phyloP scores from a whole-genome alignment of 306 rosid genomes.

The Trichosanthes cucumerina region DNA sequence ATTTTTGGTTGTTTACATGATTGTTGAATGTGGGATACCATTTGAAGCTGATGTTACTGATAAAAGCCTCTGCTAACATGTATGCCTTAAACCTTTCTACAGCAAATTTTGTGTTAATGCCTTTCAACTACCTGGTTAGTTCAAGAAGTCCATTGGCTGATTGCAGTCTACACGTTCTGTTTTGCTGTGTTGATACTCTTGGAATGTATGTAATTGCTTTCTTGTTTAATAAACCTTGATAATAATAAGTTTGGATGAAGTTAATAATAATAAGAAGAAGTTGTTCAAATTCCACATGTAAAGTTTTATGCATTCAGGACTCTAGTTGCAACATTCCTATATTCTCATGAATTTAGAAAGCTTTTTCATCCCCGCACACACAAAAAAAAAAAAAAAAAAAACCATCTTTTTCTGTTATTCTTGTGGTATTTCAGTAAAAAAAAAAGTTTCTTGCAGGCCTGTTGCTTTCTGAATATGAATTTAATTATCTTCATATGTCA shows the following conservation, averaged over 20 bases:
- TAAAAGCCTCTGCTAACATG: not conserved
- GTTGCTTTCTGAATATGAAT: not conserved
- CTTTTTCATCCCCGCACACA: not conserved
- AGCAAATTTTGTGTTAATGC: constrained; percentile 84
- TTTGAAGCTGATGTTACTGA: not conserved
- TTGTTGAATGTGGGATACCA: not conserved
- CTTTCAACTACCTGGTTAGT: constrained; percentile 71
- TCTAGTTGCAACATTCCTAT: not conserved
- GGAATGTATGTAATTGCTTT: no score
- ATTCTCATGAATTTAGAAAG: not conserved
- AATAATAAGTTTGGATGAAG: no score
- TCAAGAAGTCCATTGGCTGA: constrained; percentile 69
- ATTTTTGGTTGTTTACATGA: not conserved
- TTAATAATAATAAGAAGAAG: no score
- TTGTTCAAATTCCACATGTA: not conserved
- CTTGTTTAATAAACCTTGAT: not conserved
- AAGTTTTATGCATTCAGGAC: not conserved
- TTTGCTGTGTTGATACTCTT: constrained; percentile 72
- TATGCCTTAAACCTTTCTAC: constrained; percentile 19
- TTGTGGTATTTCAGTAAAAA: not conserved
- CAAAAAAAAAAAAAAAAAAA: no score
- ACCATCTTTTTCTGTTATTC: no score
- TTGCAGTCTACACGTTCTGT: constrained; percentile 82
- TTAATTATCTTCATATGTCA: not conserved
- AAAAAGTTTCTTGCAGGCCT: not conserved